phyloP scores from a whole-genome alignment of 805 yeast species.

The Wickerhamomyces strasburgensis region DNA sequence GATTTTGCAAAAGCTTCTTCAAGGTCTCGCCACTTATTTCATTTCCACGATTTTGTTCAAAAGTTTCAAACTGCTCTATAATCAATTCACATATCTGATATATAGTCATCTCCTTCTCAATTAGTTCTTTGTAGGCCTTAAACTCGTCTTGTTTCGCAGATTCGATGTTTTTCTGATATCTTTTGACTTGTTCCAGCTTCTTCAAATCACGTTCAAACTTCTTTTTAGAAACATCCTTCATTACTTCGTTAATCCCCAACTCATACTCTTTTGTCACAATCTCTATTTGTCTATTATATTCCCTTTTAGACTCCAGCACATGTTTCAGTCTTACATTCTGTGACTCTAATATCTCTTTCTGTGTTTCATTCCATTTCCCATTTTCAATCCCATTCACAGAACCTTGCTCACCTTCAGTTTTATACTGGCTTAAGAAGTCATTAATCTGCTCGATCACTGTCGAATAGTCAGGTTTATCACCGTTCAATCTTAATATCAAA shows the following conservation, averaged over 20 bases:
- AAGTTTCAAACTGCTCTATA: conserved; percentile 5
- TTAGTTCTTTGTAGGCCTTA: conserved; percentile 7
- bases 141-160: conserved; percentile 10
- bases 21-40: conserved; percentile 3
- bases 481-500: conserved; percentile 14
- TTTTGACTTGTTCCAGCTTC: conserved; percentile 3
- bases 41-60: conserved; percentile 7
- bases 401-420: neutral
- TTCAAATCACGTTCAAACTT: conserved; percentile 5
- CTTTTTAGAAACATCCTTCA: conserved; percentile 5
- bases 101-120: conserved; percentile 10
- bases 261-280: conserved; percentile 15
- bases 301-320: conserved; percentile 7
- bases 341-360: conserved; percentile 6
- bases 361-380: conserved; percentile 1
- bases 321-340: conserved; percentile 17
- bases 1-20: conserved; percentile 2
- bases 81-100: conserved; percentile 8
- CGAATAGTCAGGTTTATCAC: conserved; percentile 7
- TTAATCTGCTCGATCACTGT: conserved; percentile 6
- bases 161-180: too few relatives aligned
- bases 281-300: conserved; percentile 7
- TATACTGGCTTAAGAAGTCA: conserved; percentile 8
- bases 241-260: conserved; percentile 5
- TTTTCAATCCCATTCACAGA: neutral